Evolutionary conservation across 1,284 basidiomycete genomes (phyloP), one percentile per base, ranked within the genome.

Genomic region (Boletus sp.): DNA sequence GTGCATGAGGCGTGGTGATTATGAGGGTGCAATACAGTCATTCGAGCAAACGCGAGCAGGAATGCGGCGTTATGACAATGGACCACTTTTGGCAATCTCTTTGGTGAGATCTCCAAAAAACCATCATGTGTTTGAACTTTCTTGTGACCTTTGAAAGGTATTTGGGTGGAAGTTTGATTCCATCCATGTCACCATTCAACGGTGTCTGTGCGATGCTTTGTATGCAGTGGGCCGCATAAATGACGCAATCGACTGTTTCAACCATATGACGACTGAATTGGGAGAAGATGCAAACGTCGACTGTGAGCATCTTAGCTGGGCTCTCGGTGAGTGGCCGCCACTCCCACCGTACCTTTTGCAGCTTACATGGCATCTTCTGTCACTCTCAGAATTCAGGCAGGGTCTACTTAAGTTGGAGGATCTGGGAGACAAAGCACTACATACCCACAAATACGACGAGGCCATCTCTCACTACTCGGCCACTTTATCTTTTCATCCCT

Each of bases 91-190:
- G 2, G 27, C 8, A 4, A 6, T 27, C 33, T 28, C 25, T 6
- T 8, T 33, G 6, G 53, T 37, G 30, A 30, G 52, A n/a, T 19
- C 23, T 40, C 5, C 3, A 4, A 13, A 35, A 7, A 23, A 4
- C 7, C 21, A 19, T 28, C 14, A n/a, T n/a, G n/a, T n/a, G n/a
- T n/a, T 28, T 5, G 19, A 10, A n/a, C 19, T 16, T 8, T 0
- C 6, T n/a, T 8, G 35, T 13, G 4, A 2, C 21, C 13, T 21
- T 16, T 28, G 21, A 40, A 40, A 61, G 60, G 51, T 61, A 28
- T 31, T 44, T 6, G 58, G 58, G 7, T 65, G 61, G 61, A 44
- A 33, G 6, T 65, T 64, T 14, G 44, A 56, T 48, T 1, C 33
- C 31, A 48, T 62, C 5, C 10, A 28, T 4, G 13, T 43, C 35